phyloP scores from a whole-genome alignment of 805 yeast species.

The Metschnikowia rubicola region DNA sequence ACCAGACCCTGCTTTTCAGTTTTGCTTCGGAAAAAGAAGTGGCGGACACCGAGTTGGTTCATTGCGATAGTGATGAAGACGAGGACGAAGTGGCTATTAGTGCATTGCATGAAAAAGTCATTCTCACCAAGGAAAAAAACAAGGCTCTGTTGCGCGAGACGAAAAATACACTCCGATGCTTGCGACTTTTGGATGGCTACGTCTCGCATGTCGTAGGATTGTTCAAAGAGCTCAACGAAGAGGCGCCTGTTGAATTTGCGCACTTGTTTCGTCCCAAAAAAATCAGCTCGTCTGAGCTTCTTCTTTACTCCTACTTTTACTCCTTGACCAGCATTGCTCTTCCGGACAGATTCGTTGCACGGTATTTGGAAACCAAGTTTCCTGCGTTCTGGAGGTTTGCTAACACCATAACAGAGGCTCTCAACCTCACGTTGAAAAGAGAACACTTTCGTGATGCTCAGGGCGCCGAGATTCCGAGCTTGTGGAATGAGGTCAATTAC shows the following conservation, averaged over 20 bases:
- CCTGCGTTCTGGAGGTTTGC: constrained; percentile 25
- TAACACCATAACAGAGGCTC: constrained; percentile 12
- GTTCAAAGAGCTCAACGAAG: constrained; percentile 14
- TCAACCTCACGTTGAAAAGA: constrained; percentile 9
- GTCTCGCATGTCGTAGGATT: constrained; percentile 18
- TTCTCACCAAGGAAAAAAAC: constrained; percentile 33
- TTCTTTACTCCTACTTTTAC: constrained; percentile 38
- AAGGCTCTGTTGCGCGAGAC: constrained; percentile 30
- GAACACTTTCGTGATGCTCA: constrained; percentile 22
- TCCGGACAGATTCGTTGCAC: constrained; percentile 40
- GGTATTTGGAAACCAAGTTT: constrained; percentile 30
- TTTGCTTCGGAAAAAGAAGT: constrained; percentile 16
- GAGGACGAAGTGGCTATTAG: constrained; percentile 29
- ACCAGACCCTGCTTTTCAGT: constrained; percentile 29
- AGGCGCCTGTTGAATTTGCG: constrained; percentile 15
- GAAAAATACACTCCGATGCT: constrained; percentile 31
- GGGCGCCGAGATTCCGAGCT: constrained; percentile 31
- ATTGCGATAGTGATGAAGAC: constrained; percentile 18
- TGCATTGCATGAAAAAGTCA: constrained; percentile 36
- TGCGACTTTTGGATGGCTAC: constrained; percentile 24
- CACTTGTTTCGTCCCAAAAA: constrained; percentile 16
- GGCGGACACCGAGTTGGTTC: constrained; percentile 30
- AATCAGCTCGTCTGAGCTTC: constrained; percentile 30
- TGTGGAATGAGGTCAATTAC: constrained; percentile 33
- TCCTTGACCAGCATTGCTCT: constrained; percentile 30